Evolutionary conservation across 345 rosid species (phyloP).

Genomic region (rapeseed (Brassica napus)): DNA sequence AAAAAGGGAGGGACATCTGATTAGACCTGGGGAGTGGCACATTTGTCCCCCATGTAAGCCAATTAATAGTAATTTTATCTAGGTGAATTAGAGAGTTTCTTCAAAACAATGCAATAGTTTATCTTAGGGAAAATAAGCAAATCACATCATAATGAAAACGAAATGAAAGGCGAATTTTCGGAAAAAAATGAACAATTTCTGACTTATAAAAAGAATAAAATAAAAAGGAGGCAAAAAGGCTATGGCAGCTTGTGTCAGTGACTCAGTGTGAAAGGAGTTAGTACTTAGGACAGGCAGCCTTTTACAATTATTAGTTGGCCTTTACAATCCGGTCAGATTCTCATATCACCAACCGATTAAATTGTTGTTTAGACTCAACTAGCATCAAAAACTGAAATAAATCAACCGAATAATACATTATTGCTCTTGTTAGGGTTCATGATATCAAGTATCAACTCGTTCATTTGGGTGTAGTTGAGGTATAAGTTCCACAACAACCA

Average conservation of each 20-base stretch:
- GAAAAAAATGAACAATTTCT: not conserved
- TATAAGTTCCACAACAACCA: not conserved
- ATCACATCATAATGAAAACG: conserved; percentile 19
- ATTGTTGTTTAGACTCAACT: not conserved
- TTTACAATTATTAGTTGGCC: conserved; percentile 12
- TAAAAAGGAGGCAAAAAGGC: conserved; percentile 22
- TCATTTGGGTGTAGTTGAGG: not conserved
- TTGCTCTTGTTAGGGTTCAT: not conserved
- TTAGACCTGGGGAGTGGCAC: too few relatives aligned
- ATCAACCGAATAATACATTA: not conserved
- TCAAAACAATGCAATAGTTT: not conserved
- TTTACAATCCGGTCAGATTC: conserved; percentile 3
- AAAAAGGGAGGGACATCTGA: too few relatives aligned
- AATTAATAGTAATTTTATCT: too few relatives aligned
- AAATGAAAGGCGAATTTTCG: not conserved
- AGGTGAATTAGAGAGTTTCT: not conserved
- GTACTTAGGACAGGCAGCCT: conserved; percentile 5
- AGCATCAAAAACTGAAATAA: not conserved
- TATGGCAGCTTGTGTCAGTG: conserved; percentile 26
- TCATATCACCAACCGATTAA: conserved; percentile 12
- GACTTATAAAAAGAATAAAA: not conserved
- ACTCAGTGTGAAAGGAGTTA: conserved; percentile 1
- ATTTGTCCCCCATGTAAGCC: too few relatives aligned
- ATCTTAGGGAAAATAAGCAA: conserved; percentile 17
- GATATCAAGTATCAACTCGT: not conserved